Evolutionary conservation across 116 monocot species (phyloP), one percentile per base, ranked within the genome.

Genomic region (Zostera marina): DNA sequence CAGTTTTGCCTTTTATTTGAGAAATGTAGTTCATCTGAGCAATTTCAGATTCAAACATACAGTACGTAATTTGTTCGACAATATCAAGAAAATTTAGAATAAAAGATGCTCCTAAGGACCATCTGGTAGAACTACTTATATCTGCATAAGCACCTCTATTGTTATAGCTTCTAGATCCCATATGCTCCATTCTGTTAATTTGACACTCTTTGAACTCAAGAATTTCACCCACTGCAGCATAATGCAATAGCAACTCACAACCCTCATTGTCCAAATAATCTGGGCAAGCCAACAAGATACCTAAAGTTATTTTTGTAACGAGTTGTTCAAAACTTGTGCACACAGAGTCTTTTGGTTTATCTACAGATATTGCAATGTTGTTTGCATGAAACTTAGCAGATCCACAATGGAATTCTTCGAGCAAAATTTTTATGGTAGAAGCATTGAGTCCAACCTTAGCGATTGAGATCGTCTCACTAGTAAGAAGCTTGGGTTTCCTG

Each of bases 211-310:
- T 56, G 3, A 41, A 8, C 25, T 44, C 53, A 59, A 67, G 44
- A 49, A 77, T 64, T 63, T 76, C 72, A 42, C 88, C 81, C 0
- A 81, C 84, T 47, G 66, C 71, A 54, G 77, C 75, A 74, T 81
- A 93, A 49, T 79, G 77, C 46, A 88, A 75, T 24, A 93, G 60
- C 48, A 93, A 24, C 38, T 73, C 69, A 52, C 64, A 79, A 20
- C 47, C 70, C 48, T 58, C 54, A 44, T 78, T 68, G 68, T 74
- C 66, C 22, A 88, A 23, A 58, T 41, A 47, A 64, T 20, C 41
- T 1, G 70, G 54, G 46, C 44, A 53, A 12, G 42, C 48, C 19
- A 81, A 41, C 42, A 93, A 60, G 41, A 93, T 74, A 17, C 84
- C 93, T 60, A 93, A 63, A 61, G 75, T 70, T 47, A 93, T 68